Percentiles rank a stretch among this genome's conserved stretches.
Evolutionary conservation across 495 filamentous ascomycete species (phyloP).

Genomic region (Xylaria nigripes): DNA sequence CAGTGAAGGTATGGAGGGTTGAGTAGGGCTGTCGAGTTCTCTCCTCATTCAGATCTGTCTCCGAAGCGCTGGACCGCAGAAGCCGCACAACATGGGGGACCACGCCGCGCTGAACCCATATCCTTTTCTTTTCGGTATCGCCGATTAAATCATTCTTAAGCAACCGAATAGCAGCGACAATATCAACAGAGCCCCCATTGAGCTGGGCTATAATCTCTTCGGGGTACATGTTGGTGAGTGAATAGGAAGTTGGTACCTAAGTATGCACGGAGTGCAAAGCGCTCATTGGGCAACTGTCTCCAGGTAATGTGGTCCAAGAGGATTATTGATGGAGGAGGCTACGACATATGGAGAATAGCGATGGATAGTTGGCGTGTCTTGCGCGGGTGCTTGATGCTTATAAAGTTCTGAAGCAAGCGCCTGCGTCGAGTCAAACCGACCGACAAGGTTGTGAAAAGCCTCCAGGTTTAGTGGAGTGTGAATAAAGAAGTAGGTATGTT

Average conservation of each 20-base stretch:
- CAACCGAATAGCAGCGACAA: slow-evolving; percentile 55
- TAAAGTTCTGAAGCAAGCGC: no score
- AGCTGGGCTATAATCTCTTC: slow-evolving; percentile 54
- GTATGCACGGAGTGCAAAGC: not conserved
- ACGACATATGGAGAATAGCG: not conserved
- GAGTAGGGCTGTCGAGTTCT: slow-evolving; percentile 22
- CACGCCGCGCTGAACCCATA: slow-evolving; percentile 61
- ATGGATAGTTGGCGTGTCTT: not conserved
- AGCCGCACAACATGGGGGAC: slow-evolving; percentile 59
- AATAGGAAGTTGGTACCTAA: not conserved
- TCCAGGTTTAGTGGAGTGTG: no score
- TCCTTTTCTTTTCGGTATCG: slow-evolving; percentile 77
- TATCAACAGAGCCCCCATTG: slow-evolving; percentile 51
- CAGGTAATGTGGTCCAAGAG: not conserved
- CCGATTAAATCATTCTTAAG: slow-evolving; percentile 88
- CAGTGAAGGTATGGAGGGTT: slow-evolving; percentile 23
- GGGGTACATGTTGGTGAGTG: slow-evolving; percentile 16
- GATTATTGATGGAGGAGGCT: not conserved
- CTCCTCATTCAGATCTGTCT: slow-evolving; percentile 25
- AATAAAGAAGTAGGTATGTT: no score
- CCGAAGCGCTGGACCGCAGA: slow-evolving; percentile 25
- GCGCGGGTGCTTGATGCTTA: no score
- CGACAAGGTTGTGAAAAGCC: no score
- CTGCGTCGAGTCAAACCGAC: no score
- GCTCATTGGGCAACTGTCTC: not conserved